These are phyloP conservation scores for Colletotrichum sp. DNA, from an alignment of 2,329 filamentous ascomycete genomes.

Conservation along the genomic window DNA sequence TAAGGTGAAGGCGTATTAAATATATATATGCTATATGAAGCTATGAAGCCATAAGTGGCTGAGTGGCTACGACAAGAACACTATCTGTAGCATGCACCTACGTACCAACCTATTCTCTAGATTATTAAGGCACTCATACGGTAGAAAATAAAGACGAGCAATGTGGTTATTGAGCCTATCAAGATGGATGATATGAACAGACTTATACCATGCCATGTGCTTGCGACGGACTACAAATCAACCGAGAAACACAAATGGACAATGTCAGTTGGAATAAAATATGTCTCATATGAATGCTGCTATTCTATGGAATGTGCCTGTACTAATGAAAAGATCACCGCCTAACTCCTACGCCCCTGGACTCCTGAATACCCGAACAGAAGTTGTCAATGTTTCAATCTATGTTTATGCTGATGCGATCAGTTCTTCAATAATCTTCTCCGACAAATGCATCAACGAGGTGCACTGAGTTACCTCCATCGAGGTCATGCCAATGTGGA, in stretches of 20 bases:
- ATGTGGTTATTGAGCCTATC: not conserved
- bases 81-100: not conserved
- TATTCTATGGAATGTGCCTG: not conserved
- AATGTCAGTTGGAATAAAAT: no score
- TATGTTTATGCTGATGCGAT: not conserved
- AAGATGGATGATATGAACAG: fast-evolving
- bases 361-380: not conserved
- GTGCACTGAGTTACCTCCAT: conserved; percentile 12
- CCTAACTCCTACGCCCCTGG: not conserved
- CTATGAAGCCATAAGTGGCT: no score
- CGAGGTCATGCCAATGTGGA: not conserved
- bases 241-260: fast-evolving
- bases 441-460: not conserved
- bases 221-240: not conserved
- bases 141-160: not conserved
- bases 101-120: fast-evolving
- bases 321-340: not conserved
- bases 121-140: fast-evolving
- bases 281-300: not conserved
- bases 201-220: not conserved
- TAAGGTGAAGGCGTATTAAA: no score
- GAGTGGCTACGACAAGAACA: no score
- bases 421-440: not conserved
- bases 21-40: no score
- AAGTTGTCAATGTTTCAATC: not conserved